Base-by-base conservation (phyloP, 2,329 filamentous ascomycete species). In the Chrysoporthe cubensis region DNA sequence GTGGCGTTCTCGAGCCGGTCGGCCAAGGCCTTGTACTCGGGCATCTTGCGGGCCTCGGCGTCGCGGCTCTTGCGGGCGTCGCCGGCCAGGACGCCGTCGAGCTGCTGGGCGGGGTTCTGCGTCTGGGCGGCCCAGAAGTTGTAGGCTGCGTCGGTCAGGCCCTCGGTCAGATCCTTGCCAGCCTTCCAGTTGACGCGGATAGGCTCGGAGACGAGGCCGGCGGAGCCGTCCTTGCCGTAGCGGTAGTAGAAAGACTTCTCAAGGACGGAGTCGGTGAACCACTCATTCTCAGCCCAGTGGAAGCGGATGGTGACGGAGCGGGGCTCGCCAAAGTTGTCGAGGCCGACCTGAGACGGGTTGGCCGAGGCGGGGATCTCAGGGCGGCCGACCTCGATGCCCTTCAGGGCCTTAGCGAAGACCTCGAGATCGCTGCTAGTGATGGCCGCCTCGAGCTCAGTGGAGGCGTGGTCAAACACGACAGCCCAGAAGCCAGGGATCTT, bases 201-300 rank as follows among this genome's bases (percentile, higher is more conserved):
- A 5, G 90, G 90, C 75, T 90, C 87, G 0, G 87, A 90, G 18
- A 91, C 88, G 8, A 90, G 81, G 43, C 68, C 68, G 16, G 68
- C 68, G 7, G 62, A 67, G 50, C 68, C 79, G 75, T 86, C 82
- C 73, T 82, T 82, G 66, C 83, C 82, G 75, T 85, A 84, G 66
- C 89, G 84, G 81, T 85, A 90, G 80, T 85, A 88, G 78, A 92
- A 90, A 69, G 85, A 86, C 84, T 92, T 92, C 74, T 87, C 84
- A 56, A 92, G 78, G 69, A 85, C 82, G 44, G 80, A 80, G 75
- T 91, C 83, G 71, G 83, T 78, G 75, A 92, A 90, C 80, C 84
- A 87, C 43, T 86, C 82, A 78, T 91, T 91, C 63, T 83, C 80
- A 66, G 84, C 82, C 73, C 91, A 90, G 62, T 80, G 72, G 74